Percentiles rank a stretch among this genome's conserved stretches.
phyloP scores from a whole-genome alignment of 2,329 filamentous ascomycete genomes.

The Trichophyton simii region DNA sequence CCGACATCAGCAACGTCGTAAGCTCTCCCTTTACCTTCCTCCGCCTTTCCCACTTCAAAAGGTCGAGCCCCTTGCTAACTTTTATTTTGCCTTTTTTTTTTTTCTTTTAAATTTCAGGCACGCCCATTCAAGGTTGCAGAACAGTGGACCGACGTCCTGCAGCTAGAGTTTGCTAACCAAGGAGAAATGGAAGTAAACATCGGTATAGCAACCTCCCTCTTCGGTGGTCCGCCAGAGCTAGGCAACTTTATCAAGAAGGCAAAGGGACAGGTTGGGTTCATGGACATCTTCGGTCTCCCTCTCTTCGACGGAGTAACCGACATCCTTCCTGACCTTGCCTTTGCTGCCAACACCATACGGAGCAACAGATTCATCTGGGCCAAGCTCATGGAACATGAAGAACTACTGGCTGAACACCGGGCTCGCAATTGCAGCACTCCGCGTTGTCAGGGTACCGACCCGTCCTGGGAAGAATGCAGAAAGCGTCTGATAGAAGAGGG shows the following conservation, averaged over 20 bases:
- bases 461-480: background rate
- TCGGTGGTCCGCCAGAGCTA: conserved; percentile 63
- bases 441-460: background rate
- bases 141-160: conserved; percentile 86
- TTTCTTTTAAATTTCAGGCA: conserved; percentile 42
- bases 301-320: conserved; percentile 81
- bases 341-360: conserved; percentile 70
- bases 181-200: conserved; percentile 83
- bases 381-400: conserved; percentile 15
- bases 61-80: background rate
- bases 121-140: conserved; percentile 70
- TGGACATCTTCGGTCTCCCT: conserved; percentile 88
- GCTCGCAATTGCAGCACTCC: background rate
- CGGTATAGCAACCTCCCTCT: conserved; percentile 74
- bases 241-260: conserved; percentile 72
- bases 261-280: conserved; percentile 85
- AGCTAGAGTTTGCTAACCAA: conserved; percentile 88
- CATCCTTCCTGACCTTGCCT: conserved; percentile 71
- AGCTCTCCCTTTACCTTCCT: conserved; percentile 28
- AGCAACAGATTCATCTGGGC: conserved; percentile 62
- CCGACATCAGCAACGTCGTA: conserved; percentile 97
- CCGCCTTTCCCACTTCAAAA: too few species aligned
- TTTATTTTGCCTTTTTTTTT: too few species aligned
- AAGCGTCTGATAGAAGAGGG: background rate
- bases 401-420: background rate